phyloP scores from a whole-genome alignment of 2,329 filamentous ascomycete genomes.

The Phyllosticta citriasiana region DNA sequence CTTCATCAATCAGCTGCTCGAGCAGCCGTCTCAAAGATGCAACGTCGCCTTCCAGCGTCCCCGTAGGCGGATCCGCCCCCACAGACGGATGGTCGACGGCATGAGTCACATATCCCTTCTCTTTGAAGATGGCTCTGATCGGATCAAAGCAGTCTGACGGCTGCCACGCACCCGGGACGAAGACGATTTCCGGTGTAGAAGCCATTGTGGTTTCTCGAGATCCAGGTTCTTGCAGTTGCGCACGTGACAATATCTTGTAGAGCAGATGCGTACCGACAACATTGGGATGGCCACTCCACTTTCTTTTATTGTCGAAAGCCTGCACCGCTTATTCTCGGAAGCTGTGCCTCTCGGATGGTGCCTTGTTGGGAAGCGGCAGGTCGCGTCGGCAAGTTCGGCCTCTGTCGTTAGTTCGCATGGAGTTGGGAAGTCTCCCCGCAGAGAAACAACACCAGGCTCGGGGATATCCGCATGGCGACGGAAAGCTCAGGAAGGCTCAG shows the following conservation, averaged over 20 bases:
- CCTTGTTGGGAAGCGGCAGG: background rate
- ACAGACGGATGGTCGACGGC: slow-evolving; percentile 8
- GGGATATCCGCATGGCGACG: background rate
- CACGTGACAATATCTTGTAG: background rate
- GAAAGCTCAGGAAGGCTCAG: background rate
- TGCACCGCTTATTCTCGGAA: background rate
- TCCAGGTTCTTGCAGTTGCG: background rate
- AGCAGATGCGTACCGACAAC: background rate
- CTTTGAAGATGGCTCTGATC: background rate
- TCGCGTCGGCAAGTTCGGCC: background rate
- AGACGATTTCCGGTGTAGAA: background rate
- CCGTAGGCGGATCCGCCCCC: background rate
- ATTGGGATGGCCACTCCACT: background rate
- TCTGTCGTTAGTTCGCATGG: background rate
- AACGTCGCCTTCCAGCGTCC: slow-evolving; percentile 3
- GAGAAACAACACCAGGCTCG: background rate
- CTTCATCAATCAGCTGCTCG: background rate
- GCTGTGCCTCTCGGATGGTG: no score
- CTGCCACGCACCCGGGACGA: slow-evolving; percentile 6
- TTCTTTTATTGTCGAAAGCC: background rate
- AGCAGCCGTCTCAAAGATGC: background rate
- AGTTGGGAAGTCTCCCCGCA: background rate
- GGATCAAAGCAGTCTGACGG: slow-evolving; percentile 3
- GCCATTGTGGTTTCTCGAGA: background rate
- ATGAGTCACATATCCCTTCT: slow-evolving; percentile 2